These are phyloP conservation scores for Diplotaxis tenuifolia DNA, from an alignment of 345 rosid species.

Conservation along the genomic window DNA sequence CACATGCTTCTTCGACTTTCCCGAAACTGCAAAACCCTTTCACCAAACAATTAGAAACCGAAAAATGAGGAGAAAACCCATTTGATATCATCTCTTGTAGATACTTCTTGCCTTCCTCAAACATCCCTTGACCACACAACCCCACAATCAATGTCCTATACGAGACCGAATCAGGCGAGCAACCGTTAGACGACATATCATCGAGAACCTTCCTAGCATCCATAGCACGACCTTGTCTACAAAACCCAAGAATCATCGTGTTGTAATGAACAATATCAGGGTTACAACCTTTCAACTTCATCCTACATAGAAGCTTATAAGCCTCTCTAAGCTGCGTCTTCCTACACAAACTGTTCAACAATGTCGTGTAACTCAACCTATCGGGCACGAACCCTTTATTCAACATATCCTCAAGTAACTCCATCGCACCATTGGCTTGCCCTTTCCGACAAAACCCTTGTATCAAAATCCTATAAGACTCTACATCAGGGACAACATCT, in stretches of 20 bases:
- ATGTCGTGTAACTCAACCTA: slow-evolving; percentile 68
- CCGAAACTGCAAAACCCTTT: slow-evolving; percentile 68
- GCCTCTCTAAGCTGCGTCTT: slow-evolving; percentile 61
- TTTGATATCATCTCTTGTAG: slow-evolving; percentile 59
- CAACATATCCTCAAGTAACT: slow-evolving; percentile 83
- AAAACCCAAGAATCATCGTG: slow-evolving; percentile 68
- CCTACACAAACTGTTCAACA: slow-evolving; percentile 88
- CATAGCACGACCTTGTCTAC: slow-evolving; percentile 69
- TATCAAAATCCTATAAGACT: slow-evolving; percentile 66
- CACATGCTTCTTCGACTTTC: slow-evolving; percentile 66
- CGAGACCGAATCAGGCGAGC: slow-evolving; percentile 72
- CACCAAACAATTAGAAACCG: slow-evolving; percentile 58
- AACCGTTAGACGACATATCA: slow-evolving; percentile 71
- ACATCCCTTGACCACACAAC: slow-evolving; percentile 71
- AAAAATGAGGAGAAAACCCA: slow-evolving; percentile 71
- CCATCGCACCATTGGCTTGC: slow-evolving; percentile 72
- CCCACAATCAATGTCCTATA: slow-evolving; percentile 79
- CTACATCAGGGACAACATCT: slow-evolving; percentile 40
- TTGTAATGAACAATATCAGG: slow-evolving; percentile 89
- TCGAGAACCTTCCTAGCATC: slow-evolving; percentile 80
- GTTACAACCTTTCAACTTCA: slow-evolving; percentile 89
- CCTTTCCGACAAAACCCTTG: slow-evolving; percentile 85
- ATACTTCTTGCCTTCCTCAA: slow-evolving; percentile 62
- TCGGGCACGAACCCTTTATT: slow-evolving; percentile 89
- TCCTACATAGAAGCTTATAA: slow-evolving; percentile 65